Evolutionary conservation across 169 alveolate genomes (phyloP).

Genomic region (Plasmodium sp.): DNA sequence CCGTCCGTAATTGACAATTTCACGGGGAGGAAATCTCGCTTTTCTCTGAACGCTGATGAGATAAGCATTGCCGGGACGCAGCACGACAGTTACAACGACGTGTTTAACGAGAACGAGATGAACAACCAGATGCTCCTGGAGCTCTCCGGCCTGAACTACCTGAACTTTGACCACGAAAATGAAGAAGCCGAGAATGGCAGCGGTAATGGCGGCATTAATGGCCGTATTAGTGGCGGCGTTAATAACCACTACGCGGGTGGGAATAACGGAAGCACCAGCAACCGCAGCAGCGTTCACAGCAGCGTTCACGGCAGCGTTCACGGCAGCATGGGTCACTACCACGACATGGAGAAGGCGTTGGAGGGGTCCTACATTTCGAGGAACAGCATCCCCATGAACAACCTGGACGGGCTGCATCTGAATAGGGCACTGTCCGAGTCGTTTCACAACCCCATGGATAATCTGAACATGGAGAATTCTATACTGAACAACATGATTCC

Average conservation of each 20-base stretch:
- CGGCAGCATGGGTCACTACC: not conserved
- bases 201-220: not conserved
- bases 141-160: constrained; percentile 37
- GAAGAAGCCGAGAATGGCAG: not conserved
- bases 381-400: constrained; percentile 50
- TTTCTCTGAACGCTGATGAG: constrained; percentile 67
- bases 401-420: constrained; percentile 29
- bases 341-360: constrained; percentile 48
- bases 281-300: not conserved
- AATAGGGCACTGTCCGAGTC: constrained; percentile 52
- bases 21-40: constrained; percentile 48
- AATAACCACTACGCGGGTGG: not conserved
- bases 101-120: constrained; percentile 64
- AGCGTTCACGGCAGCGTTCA: not conserved
- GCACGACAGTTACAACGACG: constrained; percentile 14
- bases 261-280: not conserved
- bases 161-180: constrained; percentile 29
- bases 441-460: constrained; percentile 58
- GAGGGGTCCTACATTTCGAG: constrained; percentile 65
- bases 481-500: constrained; percentile 71
- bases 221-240: not conserved
- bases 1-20: constrained; percentile 67
- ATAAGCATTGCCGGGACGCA: constrained; percentile 66
- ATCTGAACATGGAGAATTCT: constrained; percentile 38
- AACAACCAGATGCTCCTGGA: constrained; percentile 61